These are phyloP conservation scores for Lantana camara DNA, from an alignment of 257 asterid genomes.

Conservation along the genomic window DNA sequence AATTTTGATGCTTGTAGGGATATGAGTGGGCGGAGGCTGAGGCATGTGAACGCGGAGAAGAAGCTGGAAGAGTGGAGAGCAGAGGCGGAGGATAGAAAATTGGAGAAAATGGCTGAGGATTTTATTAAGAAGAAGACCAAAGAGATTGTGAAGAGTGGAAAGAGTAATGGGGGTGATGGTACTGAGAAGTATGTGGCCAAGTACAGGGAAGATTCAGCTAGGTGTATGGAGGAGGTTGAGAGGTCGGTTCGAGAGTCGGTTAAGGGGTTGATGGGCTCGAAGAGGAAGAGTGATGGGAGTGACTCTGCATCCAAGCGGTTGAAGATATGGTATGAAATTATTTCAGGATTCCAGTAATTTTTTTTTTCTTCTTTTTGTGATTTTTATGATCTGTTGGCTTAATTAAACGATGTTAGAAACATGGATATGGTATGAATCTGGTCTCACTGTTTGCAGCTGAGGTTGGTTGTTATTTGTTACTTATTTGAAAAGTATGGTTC, in stretches of 20 bases:
- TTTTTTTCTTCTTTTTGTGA: not conserved
- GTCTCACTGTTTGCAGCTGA: not conserved
- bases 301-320: conserved; percentile 52
- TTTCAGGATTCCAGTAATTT: not conserved
- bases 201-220: conserved; percentile 81
- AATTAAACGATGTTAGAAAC: not conserved
- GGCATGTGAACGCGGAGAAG: conserved; percentile 99
- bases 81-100: conserved; percentile 80
- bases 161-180: conserved; percentile 47
- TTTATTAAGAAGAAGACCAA: conserved; percentile 72
- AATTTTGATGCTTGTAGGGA: conserved; percentile 98
- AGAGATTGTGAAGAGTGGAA: conserved; percentile 60
- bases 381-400: not conserved
- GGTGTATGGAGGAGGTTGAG: conserved; percentile 83
- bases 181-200: conserved; percentile 84
- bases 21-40: conserved; percentile 95
- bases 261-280: conserved; percentile 47
- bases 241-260: conserved; percentile 79
- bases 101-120: conserved; percentile 93
- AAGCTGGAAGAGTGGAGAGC: conserved; percentile 94
- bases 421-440: not conserved
- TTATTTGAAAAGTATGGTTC: not conserved
- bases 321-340: conserved; percentile 71
- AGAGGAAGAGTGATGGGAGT: conserved; percentile 50
- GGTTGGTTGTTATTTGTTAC: not conserved